A percentile compares a stretch with the other conserved stretches of the same genome.
These are phyloP conservation scores for Yamadazyma laniorum DNA, from an alignment of 805 yeast genomes.

Conservation along the genomic window DNA sequence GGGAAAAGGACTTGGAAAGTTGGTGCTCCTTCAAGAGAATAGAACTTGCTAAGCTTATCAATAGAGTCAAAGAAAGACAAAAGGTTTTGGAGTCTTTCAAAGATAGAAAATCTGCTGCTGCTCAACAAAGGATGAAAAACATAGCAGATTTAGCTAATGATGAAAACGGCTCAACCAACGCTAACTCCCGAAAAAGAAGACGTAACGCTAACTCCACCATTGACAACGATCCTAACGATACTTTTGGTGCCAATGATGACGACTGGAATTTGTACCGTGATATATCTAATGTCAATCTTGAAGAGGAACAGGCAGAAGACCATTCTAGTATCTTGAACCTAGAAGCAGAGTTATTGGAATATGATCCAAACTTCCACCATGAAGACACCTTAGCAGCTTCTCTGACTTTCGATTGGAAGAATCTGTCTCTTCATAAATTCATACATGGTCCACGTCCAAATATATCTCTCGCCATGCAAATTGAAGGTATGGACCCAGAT, in stretches of 20 bases:
- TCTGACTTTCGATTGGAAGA: slow-evolving; percentile 76
- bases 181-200: slow-evolving; percentile 46
- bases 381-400: slow-evolving; percentile 80
- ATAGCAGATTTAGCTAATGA: slow-evolving; percentile 85
- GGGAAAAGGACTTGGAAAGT: slow-evolving; percentile 65
- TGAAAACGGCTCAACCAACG: slow-evolving; percentile 47
- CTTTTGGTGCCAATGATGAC: slow-evolving; percentile 92
- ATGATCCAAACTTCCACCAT: slow-evolving; percentile 80
- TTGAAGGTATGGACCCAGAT: slow-evolving; percentile 40
- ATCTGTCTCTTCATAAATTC: slow-evolving; percentile 75
- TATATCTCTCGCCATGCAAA: slow-evolving; percentile 52
- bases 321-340: slow-evolving; percentile 55
- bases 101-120: slow-evolving; percentile 87
- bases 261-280: slow-evolving; percentile 93
- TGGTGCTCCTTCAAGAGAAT: slow-evolving; percentile 77
- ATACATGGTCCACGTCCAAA: slow-evolving; percentile 87
- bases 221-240: slow-evolving; percentile 89
- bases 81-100: slow-evolving; percentile 73
- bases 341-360: slow-evolving; percentile 74
- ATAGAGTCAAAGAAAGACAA: slow-evolving; percentile 61
- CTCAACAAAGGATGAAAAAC: slow-evolving; percentile 89
- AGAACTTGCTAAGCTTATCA: slow-evolving; percentile 58
- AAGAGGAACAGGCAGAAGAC: slow-evolving; percentile 77
- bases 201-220: slow-evolving; percentile 58
- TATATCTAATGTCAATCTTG: slow-evolving; percentile 71